Evolutionary conservation across 202 grass and related monocot genomes (phyloP), one percentile per base, ranked within the genome.

Genomic region (Tripidium arundinaceum): DNA sequence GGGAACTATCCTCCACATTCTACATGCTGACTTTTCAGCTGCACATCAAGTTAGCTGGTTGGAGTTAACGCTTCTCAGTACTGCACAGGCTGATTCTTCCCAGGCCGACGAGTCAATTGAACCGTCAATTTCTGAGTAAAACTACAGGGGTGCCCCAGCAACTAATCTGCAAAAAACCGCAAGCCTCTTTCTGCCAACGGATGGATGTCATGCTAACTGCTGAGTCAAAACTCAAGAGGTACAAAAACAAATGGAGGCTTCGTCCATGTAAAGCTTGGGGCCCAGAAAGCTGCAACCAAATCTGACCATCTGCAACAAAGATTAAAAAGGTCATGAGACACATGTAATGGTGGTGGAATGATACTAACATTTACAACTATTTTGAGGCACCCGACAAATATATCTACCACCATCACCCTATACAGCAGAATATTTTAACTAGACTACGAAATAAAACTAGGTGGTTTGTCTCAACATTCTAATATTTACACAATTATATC

Each of bases 1-100:
- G 21, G 26, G 41, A 85, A 34, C 73, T 85, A 82, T 21, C 50
- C 82, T 62, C 68, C 29, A 55, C 34, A 46, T 68, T 69, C 87
- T 83, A 79, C 79, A 79, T 75, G 79, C 40, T 62, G 87, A 62
- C 36, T 81, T 70, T 72, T 67, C 63, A 72, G 60, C 33, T 46
- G 54, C 73, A 47, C 83, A 82, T 78, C 14, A 72, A 68, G 74
- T 86, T 75, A 82, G 79, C 19, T 64, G 68, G 50, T 25, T 15
- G 33, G 73, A 68, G 79, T 78, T 34, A 66, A 67, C 25, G 31
- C 39, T 36, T 75, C 57, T 63, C 72, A 84, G 57, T 76, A 70
- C 76, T 84, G 69, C 76, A 76, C 70, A 72, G 34, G 74, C 52
- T 75, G 78, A 80, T 62, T 47, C 52, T 36, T 15, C 34, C 29